Percentiles rank a stretch among this genome's conserved stretches.
Evolutionary conservation across 2,329 filamentous ascomycete genomes (phyloP).

Genomic region (Cladophialophora yegresii): DNA sequence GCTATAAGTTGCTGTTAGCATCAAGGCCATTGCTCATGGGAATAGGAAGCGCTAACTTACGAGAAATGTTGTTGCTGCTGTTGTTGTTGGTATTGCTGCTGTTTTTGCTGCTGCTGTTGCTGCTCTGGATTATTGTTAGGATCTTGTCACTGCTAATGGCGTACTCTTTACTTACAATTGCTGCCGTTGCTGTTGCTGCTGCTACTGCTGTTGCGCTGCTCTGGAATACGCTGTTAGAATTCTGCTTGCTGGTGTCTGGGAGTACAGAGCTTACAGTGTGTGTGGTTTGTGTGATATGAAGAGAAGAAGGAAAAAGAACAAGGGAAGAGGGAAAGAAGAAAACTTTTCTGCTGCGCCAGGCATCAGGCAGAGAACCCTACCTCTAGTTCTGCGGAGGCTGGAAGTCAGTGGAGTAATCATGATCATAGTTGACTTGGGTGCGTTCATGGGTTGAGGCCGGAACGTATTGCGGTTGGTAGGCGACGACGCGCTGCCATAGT

Average conservation of each 20-base stretch:
- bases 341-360: background rate
- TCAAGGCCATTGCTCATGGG: no score
- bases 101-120: no score
- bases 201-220: no score
- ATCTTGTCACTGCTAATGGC: no score
- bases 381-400: background rate
- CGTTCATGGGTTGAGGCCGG: background rate
- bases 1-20: no score
- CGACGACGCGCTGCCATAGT: background rate
- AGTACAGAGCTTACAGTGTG: background rate
- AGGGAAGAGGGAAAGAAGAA: background rate
- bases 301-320: background rate
- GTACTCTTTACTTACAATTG: no score
- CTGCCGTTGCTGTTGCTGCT: no score
- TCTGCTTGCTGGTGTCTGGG: background rate
- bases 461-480: background rate
- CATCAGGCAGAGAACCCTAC: background rate
- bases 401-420: background rate
- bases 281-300: background rate
- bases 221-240: background rate
- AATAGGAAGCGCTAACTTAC: no score
- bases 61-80: no score
- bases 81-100: no score
- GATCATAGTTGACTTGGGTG: background rate
- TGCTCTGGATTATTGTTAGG: no score